Evolutionary conservation across 2,329 filamentous ascomycete genomes (phyloP), one percentile per base, ranked within the genome.

Genomic region (Penicillium sp.): DNA sequence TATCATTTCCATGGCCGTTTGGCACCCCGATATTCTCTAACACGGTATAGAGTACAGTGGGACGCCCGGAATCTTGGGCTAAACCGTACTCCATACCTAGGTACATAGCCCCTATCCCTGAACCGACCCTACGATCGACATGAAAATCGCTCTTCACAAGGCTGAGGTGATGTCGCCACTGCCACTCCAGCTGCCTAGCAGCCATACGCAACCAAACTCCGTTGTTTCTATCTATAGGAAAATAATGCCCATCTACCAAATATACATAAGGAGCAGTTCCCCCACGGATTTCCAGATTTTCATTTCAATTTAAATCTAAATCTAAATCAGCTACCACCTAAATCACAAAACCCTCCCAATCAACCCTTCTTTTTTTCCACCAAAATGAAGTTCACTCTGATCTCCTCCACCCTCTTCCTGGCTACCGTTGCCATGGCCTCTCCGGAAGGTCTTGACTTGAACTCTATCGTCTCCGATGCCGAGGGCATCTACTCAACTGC

Each of bases 321-420:
- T 22, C 26, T 29, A 29, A 2, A 29, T 29, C 26, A 29, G 9
- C 26, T 29, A 29, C 26, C 11, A 14, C 18, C 14, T 22, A 58
- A 42, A 31, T 16, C 26, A 53, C 14, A 22, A 18, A 16, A 26
- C 20, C 14, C 14, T 22, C n/a, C 14, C 29, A 38, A 5, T 50
- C 29, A 42, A 34, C 14, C 11, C 31, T 29, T 4, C 26, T 35
- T 37, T 35, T 48, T 42, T 13, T n/a, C n/a, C 40, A 44, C n/a
- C 60, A 63, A 39, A 58, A 71, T 71, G 69, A 67, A 70, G 55
- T 62, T 68, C 61, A 63, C 62, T 46, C 48, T 63, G 38, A 45
- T 69, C 55, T 53, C 62, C 56, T 66, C 67, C 34, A 44, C 59
- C 35, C 61, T 70, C 53, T 55, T 68, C 57, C 53, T 67, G 49